phyloP scores from a whole-genome alignment of 2,329 filamentous ascomycete species.

The Colletotrichum sp. region DNA sequence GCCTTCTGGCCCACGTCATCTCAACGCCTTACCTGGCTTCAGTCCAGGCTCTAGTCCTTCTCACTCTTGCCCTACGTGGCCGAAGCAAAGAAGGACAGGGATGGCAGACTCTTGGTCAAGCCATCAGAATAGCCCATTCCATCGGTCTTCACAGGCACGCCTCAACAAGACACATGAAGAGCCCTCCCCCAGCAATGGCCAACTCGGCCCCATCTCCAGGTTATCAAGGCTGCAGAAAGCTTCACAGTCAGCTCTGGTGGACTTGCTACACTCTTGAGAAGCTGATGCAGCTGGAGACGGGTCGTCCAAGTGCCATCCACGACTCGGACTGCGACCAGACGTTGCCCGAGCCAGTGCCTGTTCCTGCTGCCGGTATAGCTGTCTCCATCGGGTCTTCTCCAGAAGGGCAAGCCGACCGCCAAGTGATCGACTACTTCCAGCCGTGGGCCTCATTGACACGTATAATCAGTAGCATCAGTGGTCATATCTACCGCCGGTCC shows the following conservation, averaged over 20 bases:
- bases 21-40: slow-evolving; percentile 23
- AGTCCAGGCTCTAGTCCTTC: slow-evolving; percentile 25
- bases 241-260: slow-evolving; percentile 56
- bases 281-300: slow-evolving; percentile 28
- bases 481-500: background rate
- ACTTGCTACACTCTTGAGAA: slow-evolving; percentile 56
- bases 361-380: background rate
- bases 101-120: slow-evolving; percentile 29
- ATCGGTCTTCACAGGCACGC: slow-evolving; percentile 27
- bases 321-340: slow-evolving; percentile 21
- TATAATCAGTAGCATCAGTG: slow-evolving; percentile 21
- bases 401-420: background rate
- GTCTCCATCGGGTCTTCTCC: background rate
- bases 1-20: slow-evolving; percentile 24
- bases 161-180: background rate
- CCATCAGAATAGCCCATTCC: slow-evolving; percentile 28
- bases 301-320: slow-evolving; percentile 24
- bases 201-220: background rate
- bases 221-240: slow-evolving; percentile 40
- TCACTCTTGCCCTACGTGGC: slow-evolving; percentile 22
- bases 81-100: slow-evolving; percentile 27
- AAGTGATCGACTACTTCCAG: slow-evolving; percentile 16
- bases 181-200: background rate
- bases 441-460: slow-evolving; percentile 19
- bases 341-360: background rate